Base-by-base conservation (phyloP, 108 stramenopile species). In the Discostella pseudostelligera region DNA sequence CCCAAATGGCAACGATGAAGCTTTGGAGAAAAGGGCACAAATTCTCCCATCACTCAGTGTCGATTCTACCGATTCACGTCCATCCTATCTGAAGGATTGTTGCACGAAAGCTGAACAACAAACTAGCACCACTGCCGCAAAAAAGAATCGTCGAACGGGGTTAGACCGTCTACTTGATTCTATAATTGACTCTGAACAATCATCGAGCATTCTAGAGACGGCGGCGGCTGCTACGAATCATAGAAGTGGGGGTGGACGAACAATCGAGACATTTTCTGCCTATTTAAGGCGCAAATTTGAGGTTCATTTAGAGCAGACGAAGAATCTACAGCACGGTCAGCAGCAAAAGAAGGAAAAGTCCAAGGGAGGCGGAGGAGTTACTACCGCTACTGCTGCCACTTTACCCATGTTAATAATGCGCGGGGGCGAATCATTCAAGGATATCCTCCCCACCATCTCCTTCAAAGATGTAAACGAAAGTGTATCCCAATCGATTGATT, bases 381-480 rank as follows among this genome's bases (percentile, higher is more conserved):
- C 43, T 20, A 5, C 32, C 5, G 32, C 32, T 32, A 5, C 32
- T 32, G 32, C 32, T 32, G 32, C 32, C 5, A 32, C 5, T 5
- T 4, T 32, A 4, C 32, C 32, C 32, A 4, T 5, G 3, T 32
- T 5, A 32, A 32, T 5, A 3, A 32, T 32, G 32, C 5, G 32
- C 59, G 37, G 49, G 2, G 25, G 37, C 4, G 12, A 16, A 32
- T 62, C 58, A 25, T 36, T 51, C 3, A 25, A 36, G 16, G 37
- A 63, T 39, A 64, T 72, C 20, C 56, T 72, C 0, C 71, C 71
- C 56, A 72, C 71, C 19, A 56, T 72, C 42, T 49, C 62, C n/a
- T 13, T 72, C 13, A 47, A 49, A 1, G 71, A 71, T 13, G 16
- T 56, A 2, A 43, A 62, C 24, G 20, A 29, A 28, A 39, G 45